phyloP scores from a whole-genome alignment of 495 filamentous ascomycete genomes.

The Annulohypoxylon maeteangense region DNA sequence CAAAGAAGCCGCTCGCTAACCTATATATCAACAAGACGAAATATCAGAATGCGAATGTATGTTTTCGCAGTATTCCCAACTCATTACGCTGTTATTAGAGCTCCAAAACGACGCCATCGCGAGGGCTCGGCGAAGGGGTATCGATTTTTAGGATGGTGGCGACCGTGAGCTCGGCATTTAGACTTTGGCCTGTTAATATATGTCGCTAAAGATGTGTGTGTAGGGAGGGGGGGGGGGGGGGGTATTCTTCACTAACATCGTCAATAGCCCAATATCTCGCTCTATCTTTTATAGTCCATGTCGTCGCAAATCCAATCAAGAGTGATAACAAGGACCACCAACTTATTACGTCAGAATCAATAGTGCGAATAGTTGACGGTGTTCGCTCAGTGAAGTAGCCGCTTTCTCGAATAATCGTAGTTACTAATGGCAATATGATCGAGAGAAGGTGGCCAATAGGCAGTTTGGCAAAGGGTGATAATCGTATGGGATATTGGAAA shows the following conservation, averaged over 20 bases:
- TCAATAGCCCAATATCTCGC: neutral
- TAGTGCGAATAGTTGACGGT: neutral
- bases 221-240: too few species aligned
- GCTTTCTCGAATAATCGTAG: slow-evolving; percentile 28
- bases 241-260: slow-evolving; percentile 18
- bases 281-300: slow-evolving; percentile 35
- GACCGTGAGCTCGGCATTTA: neutral
- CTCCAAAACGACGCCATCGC: slow-evolving; percentile 4
- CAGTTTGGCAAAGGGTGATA: slow-evolving; percentile 17
- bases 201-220: too few species aligned
- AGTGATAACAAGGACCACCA: slow-evolving; percentile 26
- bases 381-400: neutral
- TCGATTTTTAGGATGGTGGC: slow-evolving; percentile 1
- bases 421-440: slow-evolving; percentile 24
- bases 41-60: neutral
- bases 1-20: neutral
- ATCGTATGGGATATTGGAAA: slow-evolving; percentile 16
- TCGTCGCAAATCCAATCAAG: slow-evolving; percentile 31
- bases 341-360: slow-evolving; percentile 4
- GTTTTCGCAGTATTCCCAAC: neutral
- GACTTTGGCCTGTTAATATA: slow-evolving; percentile 20
- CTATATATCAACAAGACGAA: neutral
- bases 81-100: slow-evolving; percentile 10
- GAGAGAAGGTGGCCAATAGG: slow-evolving; percentile 22
- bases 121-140: neutral